Evolutionary conservation across 176 grass and related monocot species (phyloP).

Genomic region (Ampelocalamus luodianensis): DNA sequence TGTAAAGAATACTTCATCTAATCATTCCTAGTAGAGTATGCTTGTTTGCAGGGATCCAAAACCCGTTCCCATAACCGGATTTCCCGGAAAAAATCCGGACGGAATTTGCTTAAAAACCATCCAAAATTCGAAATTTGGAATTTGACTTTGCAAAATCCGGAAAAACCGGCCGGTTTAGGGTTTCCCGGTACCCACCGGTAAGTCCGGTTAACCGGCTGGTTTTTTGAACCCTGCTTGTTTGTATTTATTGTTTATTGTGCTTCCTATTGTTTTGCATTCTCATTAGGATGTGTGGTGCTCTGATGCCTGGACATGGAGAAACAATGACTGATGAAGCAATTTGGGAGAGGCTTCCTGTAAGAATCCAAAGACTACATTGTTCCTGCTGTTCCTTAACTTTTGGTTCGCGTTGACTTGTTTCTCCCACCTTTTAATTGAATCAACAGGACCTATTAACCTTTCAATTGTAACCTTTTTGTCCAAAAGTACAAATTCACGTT

Average conservation of each 20-base stretch:
- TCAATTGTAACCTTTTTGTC: not conserved
- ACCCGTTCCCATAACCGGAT: too few species aligned
- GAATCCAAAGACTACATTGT: constrained; percentile 33
- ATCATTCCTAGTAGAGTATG: constrained; percentile 12
- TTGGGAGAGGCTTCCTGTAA: constrained; percentile 83
- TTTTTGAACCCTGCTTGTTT: too few species aligned
- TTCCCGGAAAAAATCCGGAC: too few species aligned
- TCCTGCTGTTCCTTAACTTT: constrained; percentile 14
- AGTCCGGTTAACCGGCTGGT: too few species aligned
- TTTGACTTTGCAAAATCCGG: too few species aligned
- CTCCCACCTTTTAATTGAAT: not conserved
- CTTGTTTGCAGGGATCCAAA: too few species aligned
- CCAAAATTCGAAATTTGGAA: too few species aligned
- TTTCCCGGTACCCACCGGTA: too few species aligned
- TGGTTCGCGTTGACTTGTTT: not conserved
- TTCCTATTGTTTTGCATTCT: constrained; percentile 17
- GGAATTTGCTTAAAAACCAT: too few species aligned
- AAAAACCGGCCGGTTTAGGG: too few species aligned
- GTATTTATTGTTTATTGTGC: constrained; percentile 26
- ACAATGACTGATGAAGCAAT: constrained; percentile 70
- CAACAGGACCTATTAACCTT: not conserved
- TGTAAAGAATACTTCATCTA: constrained; percentile 25
- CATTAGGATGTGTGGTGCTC: constrained; percentile 69
- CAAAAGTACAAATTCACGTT: not conserved
- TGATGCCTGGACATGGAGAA: constrained; percentile 82